These are phyloP conservation scores for Pseudogymnoascus sp. DNA, from an alignment of 2,329 filamentous ascomycete species.

Conservation along the genomic window DNA sequence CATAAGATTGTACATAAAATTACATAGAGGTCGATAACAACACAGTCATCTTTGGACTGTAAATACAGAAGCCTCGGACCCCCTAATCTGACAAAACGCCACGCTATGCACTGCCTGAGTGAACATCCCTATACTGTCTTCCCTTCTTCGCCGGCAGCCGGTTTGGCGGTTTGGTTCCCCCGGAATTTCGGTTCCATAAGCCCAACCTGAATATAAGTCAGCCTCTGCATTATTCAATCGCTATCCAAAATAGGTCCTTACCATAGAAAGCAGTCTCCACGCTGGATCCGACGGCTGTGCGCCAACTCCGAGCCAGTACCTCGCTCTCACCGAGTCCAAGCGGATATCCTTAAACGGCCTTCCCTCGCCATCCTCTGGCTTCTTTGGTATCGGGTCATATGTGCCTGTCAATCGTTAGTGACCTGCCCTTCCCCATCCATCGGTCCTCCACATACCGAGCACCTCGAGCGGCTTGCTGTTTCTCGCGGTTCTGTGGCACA, in stretches of 20 bases:
- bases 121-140: conserved; percentile 9
- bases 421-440: not conserved
- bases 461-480: conserved; percentile 90
- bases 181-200: conserved; percentile 27
- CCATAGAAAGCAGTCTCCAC: conserved; percentile 81
- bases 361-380: conserved; percentile 52
- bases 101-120: conserved; percentile 11
- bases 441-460: conserved; percentile 45
- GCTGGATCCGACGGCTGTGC: conserved; percentile 88
- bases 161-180: not conserved
- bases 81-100: conserved; percentile 10
- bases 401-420: conserved; percentile 37
- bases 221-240: not conserved
- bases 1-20: conserved; percentile 10
- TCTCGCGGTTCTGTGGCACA: conserved; percentile 61
- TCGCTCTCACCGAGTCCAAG: conserved; percentile 70
- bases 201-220: conserved; percentile 22
- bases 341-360: conserved; percentile 85
- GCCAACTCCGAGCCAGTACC: conserved; percentile 95
- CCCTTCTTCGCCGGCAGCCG: not conserved
- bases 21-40: conserved; percentile 10
- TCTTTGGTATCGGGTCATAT: conserved; percentile 61
- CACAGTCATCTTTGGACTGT: conserved; percentile 1
- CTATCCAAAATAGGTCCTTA: conserved; percentile 31
- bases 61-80: not conserved